Evolutionary conservation across 2,329 filamentous ascomycete genomes (phyloP).

Genomic region (Dryadomyces sulphureus): DNA sequence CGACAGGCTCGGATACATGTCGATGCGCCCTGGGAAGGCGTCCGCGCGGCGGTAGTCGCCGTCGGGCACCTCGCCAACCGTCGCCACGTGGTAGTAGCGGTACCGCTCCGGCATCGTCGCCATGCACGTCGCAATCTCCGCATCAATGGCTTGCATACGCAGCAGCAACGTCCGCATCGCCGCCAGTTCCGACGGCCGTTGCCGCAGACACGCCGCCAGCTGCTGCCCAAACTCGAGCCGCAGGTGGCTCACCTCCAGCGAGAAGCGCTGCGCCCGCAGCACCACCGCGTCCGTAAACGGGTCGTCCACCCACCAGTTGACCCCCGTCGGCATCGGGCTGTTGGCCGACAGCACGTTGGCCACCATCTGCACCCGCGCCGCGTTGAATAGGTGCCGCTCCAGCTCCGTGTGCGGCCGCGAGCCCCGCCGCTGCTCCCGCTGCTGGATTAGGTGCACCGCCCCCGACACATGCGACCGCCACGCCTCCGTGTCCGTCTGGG

Average conservation of each 20-base stretch:
- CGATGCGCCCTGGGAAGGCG: constrained; percentile 44
- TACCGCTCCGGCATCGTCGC: constrained; percentile 33
- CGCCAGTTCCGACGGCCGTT: constrained; percentile 34
- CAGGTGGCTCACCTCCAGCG: constrained; percentile 38
- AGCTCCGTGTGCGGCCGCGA: constrained; percentile 37
- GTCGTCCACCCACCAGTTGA: constrained; percentile 44
- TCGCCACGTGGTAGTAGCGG: constrained; percentile 34
- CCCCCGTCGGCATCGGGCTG: constrained; percentile 34
- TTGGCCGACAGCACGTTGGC: constrained; percentile 40
- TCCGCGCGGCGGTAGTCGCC: constrained; percentile 39
- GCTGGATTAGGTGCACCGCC: constrained; percentile 43
- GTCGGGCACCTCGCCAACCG: constrained; percentile 37
- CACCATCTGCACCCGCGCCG: constrained; percentile 45
- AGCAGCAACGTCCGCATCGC: constrained; percentile 37
- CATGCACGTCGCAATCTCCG: constrained; percentile 36
- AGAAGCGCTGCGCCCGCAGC: constrained; percentile 32
- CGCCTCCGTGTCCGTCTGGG: constrained; percentile 36
- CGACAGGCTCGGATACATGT: constrained; percentile 43
- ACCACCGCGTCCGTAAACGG: constrained; percentile 32
- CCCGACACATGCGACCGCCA: constrained; percentile 51
- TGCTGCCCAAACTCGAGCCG: constrained; percentile 35
- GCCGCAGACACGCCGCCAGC: constrained; percentile 28
- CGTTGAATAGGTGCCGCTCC: constrained; percentile 41
- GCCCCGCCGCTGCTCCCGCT: constrained; percentile 43
- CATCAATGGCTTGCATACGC: constrained; percentile 36